phyloP scores from a whole-genome alignment of 78 protist species.

The Trichosphaerium sp. region DNA sequence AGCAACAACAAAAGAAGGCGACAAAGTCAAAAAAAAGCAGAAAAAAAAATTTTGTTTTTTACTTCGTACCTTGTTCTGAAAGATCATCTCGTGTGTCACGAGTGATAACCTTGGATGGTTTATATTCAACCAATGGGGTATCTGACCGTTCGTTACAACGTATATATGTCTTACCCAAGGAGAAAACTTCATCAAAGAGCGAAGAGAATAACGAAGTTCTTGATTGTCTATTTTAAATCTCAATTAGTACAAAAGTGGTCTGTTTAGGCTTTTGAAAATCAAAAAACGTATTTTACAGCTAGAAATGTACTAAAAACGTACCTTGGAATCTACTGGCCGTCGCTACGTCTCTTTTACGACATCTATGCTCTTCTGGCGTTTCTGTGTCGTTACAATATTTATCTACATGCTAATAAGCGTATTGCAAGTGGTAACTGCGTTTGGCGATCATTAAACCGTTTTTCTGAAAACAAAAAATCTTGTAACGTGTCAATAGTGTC shows the following conservation, averaged over 20 bases:
- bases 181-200: conserved; percentile 76
- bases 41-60: too few species aligned
- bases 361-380: conserved; percentile 24
- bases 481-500: too few species aligned
- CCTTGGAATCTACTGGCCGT: conserved; percentile 21
- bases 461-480: too few species aligned
- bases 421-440: background rate
- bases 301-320: background rate
- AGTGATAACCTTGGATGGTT: conserved; percentile 56
- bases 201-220: conserved; percentile 82
- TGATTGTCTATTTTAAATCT: conserved; percentile 74
- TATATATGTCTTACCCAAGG: conserved; percentile 87
- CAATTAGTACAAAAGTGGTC: background rate
- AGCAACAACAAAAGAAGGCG: too few species aligned
- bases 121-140: conserved; percentile 88
- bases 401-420: background rate
- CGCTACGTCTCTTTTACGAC: conserved; percentile 32
- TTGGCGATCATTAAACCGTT: too few species aligned
- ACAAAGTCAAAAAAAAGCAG: too few species aligned
- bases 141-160: conserved; percentile 91
- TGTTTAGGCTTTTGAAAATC: background rate
- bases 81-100: conserved; percentile 68
- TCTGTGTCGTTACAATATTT: conserved; percentile 27
- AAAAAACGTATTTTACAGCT: background rate
- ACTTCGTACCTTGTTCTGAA: conserved; percentile 10